Evolutionary conservation across 495 filamentous ascomycete species (phyloP).

Genomic region (Glutinoglossum americanum): DNA sequence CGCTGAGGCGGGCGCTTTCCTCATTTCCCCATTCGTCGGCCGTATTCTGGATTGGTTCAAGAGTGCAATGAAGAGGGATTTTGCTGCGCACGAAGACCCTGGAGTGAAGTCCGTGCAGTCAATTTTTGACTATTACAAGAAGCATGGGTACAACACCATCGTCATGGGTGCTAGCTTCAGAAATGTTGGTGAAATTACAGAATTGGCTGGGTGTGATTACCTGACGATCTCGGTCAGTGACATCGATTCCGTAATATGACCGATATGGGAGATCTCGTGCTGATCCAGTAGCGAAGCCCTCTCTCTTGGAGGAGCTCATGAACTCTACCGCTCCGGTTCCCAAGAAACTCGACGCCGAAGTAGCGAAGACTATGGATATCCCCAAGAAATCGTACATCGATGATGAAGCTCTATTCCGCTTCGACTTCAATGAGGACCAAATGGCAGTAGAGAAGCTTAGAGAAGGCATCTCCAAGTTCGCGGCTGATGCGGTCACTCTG

Average conservation of each 20-base stretch:
- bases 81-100: constrained; percentile 71
- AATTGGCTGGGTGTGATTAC: constrained; percentile 96
- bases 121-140: constrained; percentile 99
- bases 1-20: constrained; percentile 90
- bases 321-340: constrained; percentile 60
- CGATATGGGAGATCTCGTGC: neutral
- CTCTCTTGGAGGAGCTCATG: constrained; percentile 80
- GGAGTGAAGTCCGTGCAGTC: constrained; percentile 85
- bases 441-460: constrained; percentile 98
- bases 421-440: constrained; percentile 97
- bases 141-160: constrained; percentile 92
- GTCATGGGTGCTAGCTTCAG: constrained; percentile 99
- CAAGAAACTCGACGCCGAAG: constrained; percentile 69
- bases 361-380: constrained; percentile 47
- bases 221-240: constrained; percentile 70
- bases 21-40: constrained; percentile 98
- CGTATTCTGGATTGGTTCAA: constrained; percentile 99
- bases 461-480: constrained; percentile 98
- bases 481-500: constrained; percentile 81
- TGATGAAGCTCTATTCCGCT: constrained; percentile 81
- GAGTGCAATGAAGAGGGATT: constrained; percentile 83
- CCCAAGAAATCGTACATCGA: constrained; percentile 78
- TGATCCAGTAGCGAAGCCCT: constrained; percentile 33
- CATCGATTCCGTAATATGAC: neutral
- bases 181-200: constrained; percentile 85